phyloP scores from a whole-genome alignment of 139 green algal species.

The Coelastrella sp. region DNA sequence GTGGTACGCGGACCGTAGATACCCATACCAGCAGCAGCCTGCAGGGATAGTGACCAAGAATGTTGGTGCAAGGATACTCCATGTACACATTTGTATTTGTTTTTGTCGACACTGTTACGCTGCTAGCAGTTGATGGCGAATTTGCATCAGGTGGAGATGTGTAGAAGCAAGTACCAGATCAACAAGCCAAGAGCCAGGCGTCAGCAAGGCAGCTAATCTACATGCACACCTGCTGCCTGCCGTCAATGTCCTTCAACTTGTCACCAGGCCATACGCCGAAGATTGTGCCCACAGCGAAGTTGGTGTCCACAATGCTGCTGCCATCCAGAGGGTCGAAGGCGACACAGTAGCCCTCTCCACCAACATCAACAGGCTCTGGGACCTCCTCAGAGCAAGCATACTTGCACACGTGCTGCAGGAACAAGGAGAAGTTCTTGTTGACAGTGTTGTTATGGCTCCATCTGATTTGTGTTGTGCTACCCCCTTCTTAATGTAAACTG shows the following conservation, averaged over 20 bases:
- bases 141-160: too few relatives aligned
- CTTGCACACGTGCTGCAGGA: conserved; percentile 80
- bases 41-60: background rate
- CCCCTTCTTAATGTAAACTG: too few relatives aligned
- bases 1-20: conserved; percentile 94
- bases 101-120: too few relatives aligned
- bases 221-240: conserved; percentile 76
- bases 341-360: conserved; percentile 87
- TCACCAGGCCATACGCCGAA: conserved; percentile 93
- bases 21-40: conserved; percentile 90
- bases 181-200: too few relatives aligned
- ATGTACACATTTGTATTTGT: too few relatives aligned
- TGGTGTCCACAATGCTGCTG: conserved; percentile 96
- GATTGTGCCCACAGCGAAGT: conserved; percentile 97
- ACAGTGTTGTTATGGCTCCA: too few relatives aligned
- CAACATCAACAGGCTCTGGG: conserved; percentile 90
- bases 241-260: conserved; percentile 80
- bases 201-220: background rate
- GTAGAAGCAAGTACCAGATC: too few relatives aligned
- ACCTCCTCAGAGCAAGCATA: conserved; percentile 95
- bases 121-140: too few relatives aligned
- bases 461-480: too few relatives aligned
- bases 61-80: background rate
- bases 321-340: conserved; percentile 96
- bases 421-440: too few relatives aligned